These are phyloP conservation scores for Malbranchea zuffiana DNA, from an alignment of 2,329 filamentous ascomycete genomes.

Conservation along the genomic window DNA sequence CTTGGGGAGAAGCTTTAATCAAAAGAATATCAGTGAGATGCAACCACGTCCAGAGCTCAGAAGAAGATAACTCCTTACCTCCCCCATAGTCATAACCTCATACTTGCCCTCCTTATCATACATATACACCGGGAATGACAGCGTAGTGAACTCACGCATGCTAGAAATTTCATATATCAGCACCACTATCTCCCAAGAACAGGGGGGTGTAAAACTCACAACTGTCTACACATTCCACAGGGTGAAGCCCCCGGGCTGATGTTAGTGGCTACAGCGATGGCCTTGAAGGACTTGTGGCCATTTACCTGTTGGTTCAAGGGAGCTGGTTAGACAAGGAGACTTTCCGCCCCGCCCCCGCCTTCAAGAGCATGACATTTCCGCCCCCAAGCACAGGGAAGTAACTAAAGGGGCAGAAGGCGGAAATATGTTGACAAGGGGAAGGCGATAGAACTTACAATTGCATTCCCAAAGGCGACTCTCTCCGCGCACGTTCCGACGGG, in stretches of 20 bases:
- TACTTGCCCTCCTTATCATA: constrained; percentile 70
- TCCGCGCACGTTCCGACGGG: constrained; percentile 95
- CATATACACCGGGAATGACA: constrained; percentile 75
- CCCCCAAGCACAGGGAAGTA: too few relatives aligned
- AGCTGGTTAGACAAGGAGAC: too few relatives aligned
- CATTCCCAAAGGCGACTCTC: constrained; percentile 73
- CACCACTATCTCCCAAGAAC: neutral
- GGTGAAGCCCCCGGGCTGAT: constrained; percentile 56
- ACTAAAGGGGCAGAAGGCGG: neutral
- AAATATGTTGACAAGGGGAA: neutral
- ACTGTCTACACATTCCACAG: constrained; percentile 94
- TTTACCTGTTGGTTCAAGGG: constrained; percentile 26
- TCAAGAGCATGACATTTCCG: too few relatives aligned
- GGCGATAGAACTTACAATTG: constrained; percentile 42
- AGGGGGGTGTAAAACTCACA: constrained; percentile 40
- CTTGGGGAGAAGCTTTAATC: constrained; percentile 51
- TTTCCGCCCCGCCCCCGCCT: too few relatives aligned
- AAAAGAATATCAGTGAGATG: neutral
- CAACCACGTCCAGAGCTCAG: neutral
- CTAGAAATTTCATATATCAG: constrained; percentile 18
- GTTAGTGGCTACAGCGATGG: constrained; percentile 77
- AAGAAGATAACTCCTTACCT: constrained; percentile 21
- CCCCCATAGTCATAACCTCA: constrained; percentile 27
- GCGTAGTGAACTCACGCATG: constrained; percentile 63
- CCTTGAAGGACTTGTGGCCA: constrained; percentile 52